Evolutionary conservation across 495 filamentous ascomycete species (phyloP).

Genomic region (Penicillium waksmanii): DNA sequence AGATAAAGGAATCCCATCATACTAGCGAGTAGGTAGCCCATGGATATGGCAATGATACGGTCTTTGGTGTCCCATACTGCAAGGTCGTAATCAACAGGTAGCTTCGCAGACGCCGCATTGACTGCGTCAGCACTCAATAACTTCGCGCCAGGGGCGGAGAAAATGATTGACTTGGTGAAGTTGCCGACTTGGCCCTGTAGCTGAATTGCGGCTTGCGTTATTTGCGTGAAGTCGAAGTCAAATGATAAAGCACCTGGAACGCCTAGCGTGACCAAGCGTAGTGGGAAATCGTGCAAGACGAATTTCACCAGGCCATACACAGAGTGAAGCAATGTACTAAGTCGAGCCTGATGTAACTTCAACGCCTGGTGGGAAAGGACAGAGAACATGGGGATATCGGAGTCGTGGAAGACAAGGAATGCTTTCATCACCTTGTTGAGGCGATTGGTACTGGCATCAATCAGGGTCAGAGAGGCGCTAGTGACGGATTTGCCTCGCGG

Average conservation of each 20-base stretch:
- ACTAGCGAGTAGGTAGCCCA: conserved; percentile 79
- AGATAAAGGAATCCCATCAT: conserved; percentile 78
- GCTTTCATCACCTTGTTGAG: conserved; percentile 48
- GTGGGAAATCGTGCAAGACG: conserved; percentile 44
- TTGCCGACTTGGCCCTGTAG: conserved; percentile 27
- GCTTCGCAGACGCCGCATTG: conserved; percentile 23
- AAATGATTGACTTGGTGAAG: conserved; percentile 24
- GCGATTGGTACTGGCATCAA: conserved; percentile 47
- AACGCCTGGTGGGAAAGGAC: conserved; percentile 63
- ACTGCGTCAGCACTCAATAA: conserved; percentile 30
- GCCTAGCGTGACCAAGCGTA: conserved; percentile 36
- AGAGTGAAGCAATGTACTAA: conserved; percentile 26
- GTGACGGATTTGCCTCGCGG: conserved; percentile 45
- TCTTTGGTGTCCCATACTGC: conserved; percentile 78
- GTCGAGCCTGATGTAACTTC: conserved; percentile 51
- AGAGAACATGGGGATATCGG: conserved; percentile 64
- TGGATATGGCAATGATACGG: conserved; percentile 75
- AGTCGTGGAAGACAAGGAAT: conserved; percentile 51
- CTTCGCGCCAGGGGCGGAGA: conserved; percentile 28
- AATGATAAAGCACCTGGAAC: conserved; percentile 26
- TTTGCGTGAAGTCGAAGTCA: conserved; percentile 19
- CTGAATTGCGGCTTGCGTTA: conserved; percentile 16
- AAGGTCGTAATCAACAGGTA: conserved; percentile 59
- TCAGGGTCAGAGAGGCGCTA: conserved; percentile 50
- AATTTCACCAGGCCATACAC: conserved; percentile 32